Percentiles rank a stretch among this genome's conserved stretches.
These are phyloP conservation scores for Rubroboletus satanas DNA, from an alignment of 768 basidiomycete species.

Conservation along the genomic window DNA sequence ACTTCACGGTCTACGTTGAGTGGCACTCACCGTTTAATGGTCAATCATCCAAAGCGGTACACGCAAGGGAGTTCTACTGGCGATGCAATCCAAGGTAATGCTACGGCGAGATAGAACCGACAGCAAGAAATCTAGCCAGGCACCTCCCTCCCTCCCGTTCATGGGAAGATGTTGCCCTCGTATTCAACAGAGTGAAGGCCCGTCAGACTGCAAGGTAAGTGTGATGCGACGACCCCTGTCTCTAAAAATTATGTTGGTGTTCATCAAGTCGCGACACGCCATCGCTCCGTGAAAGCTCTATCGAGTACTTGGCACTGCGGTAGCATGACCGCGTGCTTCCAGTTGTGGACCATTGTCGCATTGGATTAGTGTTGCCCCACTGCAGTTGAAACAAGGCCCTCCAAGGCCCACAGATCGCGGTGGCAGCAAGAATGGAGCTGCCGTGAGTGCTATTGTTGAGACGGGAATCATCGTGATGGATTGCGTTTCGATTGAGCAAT, in stretches of 20 bases:
- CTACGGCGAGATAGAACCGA: neutral
- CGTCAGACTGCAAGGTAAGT: neutral
- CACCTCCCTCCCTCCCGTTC: neutral
- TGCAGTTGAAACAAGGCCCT: neutral
- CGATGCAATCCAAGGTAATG: neutral
- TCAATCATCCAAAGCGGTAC: neutral
- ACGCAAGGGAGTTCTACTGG: neutral
- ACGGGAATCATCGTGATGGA: slow-evolving; percentile 16
- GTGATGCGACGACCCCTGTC: too few relatives aligned
- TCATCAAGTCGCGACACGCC: neutral
- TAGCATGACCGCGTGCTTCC: neutral
- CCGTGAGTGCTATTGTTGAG: slow-evolving; percentile 5
- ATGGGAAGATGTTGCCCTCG: neutral
- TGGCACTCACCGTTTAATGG: neutral
- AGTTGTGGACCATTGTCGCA: slow-evolving; percentile 4
- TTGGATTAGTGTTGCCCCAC: neutral
- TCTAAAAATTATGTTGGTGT: neutral
- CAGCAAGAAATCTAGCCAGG: neutral
- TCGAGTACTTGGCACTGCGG: neutral
- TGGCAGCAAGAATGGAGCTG: neutral
- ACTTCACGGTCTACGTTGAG: neutral
- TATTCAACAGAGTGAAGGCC: neutral
- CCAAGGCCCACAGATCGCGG: neutral
- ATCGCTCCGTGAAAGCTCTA: neutral
- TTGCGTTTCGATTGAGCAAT: slow-evolving; percentile 20